phyloP scores from a whole-genome alignment of 2,329 filamentous ascomycete genomes.

The Leptographium lundbergii region DNA sequence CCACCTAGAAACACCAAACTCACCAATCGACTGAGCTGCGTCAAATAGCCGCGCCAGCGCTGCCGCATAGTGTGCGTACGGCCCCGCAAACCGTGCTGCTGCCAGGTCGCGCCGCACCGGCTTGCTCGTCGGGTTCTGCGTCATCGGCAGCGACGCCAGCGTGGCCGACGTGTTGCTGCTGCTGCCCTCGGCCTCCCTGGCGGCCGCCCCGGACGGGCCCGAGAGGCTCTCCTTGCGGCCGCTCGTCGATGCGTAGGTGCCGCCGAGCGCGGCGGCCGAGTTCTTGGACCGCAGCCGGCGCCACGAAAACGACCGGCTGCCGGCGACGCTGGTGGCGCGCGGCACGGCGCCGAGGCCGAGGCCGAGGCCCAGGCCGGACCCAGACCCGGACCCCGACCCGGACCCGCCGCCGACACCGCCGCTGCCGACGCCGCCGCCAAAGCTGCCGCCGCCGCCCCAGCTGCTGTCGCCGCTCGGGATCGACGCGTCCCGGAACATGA shows the following conservation, averaged over 20 bases:
- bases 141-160: conserved; percentile 69
- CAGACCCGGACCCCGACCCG: background rate
- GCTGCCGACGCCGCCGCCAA: background rate
- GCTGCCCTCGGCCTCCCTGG: conserved; percentile 18
- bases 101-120: conserved; percentile 60
- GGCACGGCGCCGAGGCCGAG: conserved; percentile 23
- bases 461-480: conserved; percentile 37
- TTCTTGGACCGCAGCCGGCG: conserved; percentile 82
- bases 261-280: conserved; percentile 50
- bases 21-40: conserved; percentile 84
- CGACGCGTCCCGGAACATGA: conserved; percentile 61
- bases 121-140: conserved; percentile 47
- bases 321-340: conserved; percentile 48
- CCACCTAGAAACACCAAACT: conserved; percentile 20
- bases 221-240: conserved; percentile 34
- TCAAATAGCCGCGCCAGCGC: conserved; percentile 85
- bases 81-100: conserved; percentile 62
- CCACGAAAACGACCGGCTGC: conserved; percentile 81
- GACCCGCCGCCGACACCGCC: conserved; percentile 12
- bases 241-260: conserved; percentile 32
- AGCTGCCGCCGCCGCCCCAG: conserved; percentile 7
- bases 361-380: background rate
- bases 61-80: conserved; percentile 83
- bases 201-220: conserved; percentile 15
- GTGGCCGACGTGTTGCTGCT: conserved; percentile 9